Conservation (phyloP, 2,329 filamentous ascomycete genomes). For the Stachybotrys chlorohalonatus region DNA sequence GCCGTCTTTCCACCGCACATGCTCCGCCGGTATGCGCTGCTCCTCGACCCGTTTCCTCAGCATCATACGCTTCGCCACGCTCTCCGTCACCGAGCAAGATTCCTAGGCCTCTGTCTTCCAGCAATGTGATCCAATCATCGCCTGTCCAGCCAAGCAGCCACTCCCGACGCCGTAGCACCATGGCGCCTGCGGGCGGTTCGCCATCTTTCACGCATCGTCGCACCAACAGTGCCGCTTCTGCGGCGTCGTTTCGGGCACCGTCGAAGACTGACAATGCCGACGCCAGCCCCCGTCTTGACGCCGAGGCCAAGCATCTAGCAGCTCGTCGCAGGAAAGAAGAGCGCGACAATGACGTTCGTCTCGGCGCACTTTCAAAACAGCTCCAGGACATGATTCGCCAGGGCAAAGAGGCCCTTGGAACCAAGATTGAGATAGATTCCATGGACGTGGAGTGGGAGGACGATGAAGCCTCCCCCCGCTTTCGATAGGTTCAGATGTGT, state of each 20-base stretch:
- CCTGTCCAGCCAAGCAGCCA: not conserved
- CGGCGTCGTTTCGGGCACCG: constrained; percentile 23
- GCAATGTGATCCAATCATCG: constrained; percentile 6
- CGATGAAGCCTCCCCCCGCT: constrained; percentile 15
- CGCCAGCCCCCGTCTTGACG: constrained; percentile 40
- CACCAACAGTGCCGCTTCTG: constrained; percentile 34
- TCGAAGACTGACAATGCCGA: constrained; percentile 6
- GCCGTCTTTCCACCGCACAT: constrained; percentile 31
- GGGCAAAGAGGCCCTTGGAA: constrained; percentile 77
- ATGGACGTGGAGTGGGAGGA: constrained; percentile 33
- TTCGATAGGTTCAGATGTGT: not conserved
- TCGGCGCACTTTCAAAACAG: constrained; percentile 70
- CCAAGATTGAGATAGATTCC: constrained; percentile 55
- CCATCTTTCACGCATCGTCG: constrained; percentile 27
- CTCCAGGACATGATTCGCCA: constrained; percentile 82
- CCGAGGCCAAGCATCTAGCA: constrained; percentile 66
- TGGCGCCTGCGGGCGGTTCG: not conserved
- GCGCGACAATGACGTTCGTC: constrained; percentile 66
- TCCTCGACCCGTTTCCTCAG: constrained; percentile 17
- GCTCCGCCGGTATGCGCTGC: constrained; percentile 7
- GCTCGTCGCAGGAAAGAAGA: constrained; percentile 66
- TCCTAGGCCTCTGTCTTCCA: constrained; percentile 16
- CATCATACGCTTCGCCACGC: constrained; percentile 21
- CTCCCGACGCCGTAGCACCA: constrained; percentile 4
- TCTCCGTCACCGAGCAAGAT: constrained; percentile 33